Evolutionary conservation across 345 rosid species (phyloP).

Genomic region (Brassica carinata): DNA sequence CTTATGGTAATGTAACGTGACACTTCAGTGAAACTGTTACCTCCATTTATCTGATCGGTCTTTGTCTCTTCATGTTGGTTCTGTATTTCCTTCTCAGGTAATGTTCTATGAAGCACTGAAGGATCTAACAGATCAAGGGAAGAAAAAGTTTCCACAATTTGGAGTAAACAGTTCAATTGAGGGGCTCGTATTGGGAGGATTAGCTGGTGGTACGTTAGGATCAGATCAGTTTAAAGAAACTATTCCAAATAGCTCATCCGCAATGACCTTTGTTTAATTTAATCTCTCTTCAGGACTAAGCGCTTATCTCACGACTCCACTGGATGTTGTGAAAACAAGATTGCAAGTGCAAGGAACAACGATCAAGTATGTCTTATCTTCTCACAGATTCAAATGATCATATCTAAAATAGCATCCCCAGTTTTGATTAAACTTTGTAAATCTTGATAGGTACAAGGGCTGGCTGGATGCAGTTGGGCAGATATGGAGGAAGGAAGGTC

Average conservation of each 20-base stretch:
- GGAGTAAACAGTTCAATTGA: constrained; percentile 59
- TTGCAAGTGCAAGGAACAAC: constrained; percentile 89
- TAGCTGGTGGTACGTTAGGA: constrained; percentile 83
- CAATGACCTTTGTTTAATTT: background rate
- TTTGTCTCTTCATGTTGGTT: constrained; percentile 17
- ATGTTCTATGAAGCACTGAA: constrained; percentile 83
- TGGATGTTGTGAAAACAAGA: constrained; percentile 92
- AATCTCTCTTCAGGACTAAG: constrained; percentile 62
- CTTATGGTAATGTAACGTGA: constrained; percentile 64
- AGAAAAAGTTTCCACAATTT: constrained; percentile 52
- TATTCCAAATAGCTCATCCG: background rate
- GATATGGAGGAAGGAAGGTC: constrained; percentile 74
- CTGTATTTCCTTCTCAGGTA: constrained; percentile 54
- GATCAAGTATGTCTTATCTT: constrained; percentile 52
- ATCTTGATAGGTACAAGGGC: constrained; percentile 61
- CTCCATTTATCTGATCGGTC: background rate
- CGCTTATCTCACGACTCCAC: constrained; percentile 85
- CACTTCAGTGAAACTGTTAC: background rate
- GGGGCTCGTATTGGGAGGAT: constrained; percentile 86
- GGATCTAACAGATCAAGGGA: constrained; percentile 60
- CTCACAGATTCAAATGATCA: background rate
- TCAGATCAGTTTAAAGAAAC: constrained; percentile 11
- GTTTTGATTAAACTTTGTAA: background rate
- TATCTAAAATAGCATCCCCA: background rate
- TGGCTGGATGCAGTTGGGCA: constrained; percentile 75